Evolutionary conservation across 2,329 filamentous ascomycete genomes (phyloP), one percentile per base, ranked within the genome.

Genomic region (Neospermospora avenae): DNA sequence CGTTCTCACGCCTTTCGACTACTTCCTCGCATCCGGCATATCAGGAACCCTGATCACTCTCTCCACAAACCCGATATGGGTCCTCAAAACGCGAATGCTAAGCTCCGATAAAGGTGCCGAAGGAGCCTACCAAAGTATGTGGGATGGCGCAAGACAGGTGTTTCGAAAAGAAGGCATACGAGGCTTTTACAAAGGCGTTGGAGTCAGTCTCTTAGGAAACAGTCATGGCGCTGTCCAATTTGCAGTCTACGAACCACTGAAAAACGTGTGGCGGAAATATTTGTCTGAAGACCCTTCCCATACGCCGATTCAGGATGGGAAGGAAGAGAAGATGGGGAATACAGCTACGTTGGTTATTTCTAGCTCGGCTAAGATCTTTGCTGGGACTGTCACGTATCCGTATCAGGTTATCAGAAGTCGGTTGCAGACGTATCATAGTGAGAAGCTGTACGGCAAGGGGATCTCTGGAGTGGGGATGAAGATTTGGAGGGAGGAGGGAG

Each of bases 81-180:
- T 99, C 2, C 86, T 99, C 74, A 98, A 98, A 79, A 98, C 93
- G 8, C 89, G 95, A 64, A 98, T 99, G 92, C 80, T 98, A 24
- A 91, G 92, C 31, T 93, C 90, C 3, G 90, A 95, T 66, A 84
- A 84, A 53, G 80, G 84, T 57, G 81, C 85, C 5, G 83, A 81
- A 1, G 91, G 91, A 14, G 95, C 93, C 1, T 99, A 99, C 75
- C 81, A 84, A 16, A 88, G 84, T 65, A 90, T 97, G 79, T 77
- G 81, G 65, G 81, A 86, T 52, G 95, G 95, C 28, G 83, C 87
- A 2, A 74, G 74, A 39, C 81, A 85, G 46, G 84, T 99, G 20
- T 82, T 87, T 69, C 76, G 75, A 18, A 81, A 81, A 2, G 93
- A 98, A 72, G 95, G 95, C 1, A 60, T 87, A 28, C 75, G 78